Base-by-base conservation (phyloP, 306 rosid genomes). In the Trichosanthes cucumerina region DNA sequence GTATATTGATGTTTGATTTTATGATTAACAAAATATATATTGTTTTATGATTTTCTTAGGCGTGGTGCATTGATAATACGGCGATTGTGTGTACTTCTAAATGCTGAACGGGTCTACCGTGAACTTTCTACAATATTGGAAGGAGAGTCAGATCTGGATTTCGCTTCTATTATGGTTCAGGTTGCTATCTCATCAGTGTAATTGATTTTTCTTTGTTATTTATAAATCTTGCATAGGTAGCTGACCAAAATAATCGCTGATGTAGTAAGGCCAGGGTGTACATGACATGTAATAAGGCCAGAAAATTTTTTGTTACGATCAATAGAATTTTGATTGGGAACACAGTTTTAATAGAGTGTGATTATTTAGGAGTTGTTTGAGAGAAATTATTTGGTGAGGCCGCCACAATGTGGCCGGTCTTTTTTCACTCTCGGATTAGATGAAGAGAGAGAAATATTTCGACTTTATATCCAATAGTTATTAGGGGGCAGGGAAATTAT, bases 51-150 rank as follows among this genome's bases (percentile, higher is more conserved):
- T 31, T 36, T 75, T 79, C 81, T 71, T 73, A 96, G 99, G 84
- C 99, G 97, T 64, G 99, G 99, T 81, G 98, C 98, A 68, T 85
- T 96, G 85, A 96, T 96, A 80, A 91, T 96, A 78, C 96, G 97
- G 63, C 90, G 94, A 24, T 93, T 96, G 56, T 91, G 99, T 89
- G 99, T 91, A 81, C 99, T 91, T 81, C 84, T 96, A 86, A 83
- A 93, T 85, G 98, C 98, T 78, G 98, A 96, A 85, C 87, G 96
- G 84, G 96, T 96, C 76, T 96, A 96, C 84, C 88, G 94, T 19
- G 97, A 96, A 76, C 88, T 96, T 77, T 96, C 99, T 60, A 86
- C 89, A 38, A 91, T 93, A 84, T 82, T 96, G 75, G 97, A 92
- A 89, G 91, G 84, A 78, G 99, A 93, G 79, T 85, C 93, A 9